A percentile compares a stretch with the other conserved stretches of the same genome.
These are phyloP conservation scores for Sordaria brevicollis DNA, from an alignment of 495 filamentous ascomycete species.

Conservation along the genomic window DNA sequence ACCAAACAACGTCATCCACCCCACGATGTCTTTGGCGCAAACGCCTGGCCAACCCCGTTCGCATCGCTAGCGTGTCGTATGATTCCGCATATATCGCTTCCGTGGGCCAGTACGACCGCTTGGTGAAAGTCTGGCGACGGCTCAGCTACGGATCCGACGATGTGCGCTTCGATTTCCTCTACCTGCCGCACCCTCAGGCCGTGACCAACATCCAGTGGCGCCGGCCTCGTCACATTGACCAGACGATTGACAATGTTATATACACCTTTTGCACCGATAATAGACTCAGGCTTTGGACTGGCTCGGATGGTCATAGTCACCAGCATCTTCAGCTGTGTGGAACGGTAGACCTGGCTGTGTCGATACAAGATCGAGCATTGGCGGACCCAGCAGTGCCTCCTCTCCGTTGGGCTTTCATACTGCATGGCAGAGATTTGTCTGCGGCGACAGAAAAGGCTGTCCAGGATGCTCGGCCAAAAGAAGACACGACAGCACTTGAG, in stretches of 20 bases:
- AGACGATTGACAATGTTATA: constrained; percentile 79
- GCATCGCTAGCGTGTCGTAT: constrained; percentile 72
- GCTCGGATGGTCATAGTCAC: constrained; percentile 60
- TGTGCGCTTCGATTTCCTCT: constrained; percentile 81
- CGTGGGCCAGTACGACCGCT: constrained; percentile 64
- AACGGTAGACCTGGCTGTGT: constrained; percentile 64
- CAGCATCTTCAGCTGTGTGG: constrained; percentile 72
- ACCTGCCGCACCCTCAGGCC: constrained; percentile 71
- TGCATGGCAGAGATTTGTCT: constrained; percentile 75
- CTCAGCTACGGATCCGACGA: constrained; percentile 76
- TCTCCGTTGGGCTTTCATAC: constrained; percentile 66
- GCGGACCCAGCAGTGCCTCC: constrained; percentile 5
- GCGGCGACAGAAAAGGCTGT: constrained; percentile 68
- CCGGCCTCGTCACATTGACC: constrained; percentile 59
- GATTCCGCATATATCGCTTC: constrained; percentile 80
- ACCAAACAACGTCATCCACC: constrained; percentile 41
- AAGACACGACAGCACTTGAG: constrained; percentile 59
- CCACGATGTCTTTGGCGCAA: constrained; percentile 60
- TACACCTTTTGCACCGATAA: constrained; percentile 87
- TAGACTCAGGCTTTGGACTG: constrained; percentile 73
- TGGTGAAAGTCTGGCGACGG: constrained; percentile 89
- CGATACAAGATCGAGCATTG: constrained; percentile 53
- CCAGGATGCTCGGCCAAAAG: constrained; percentile 36
- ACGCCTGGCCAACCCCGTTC: constrained; percentile 58
- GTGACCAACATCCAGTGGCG: constrained; percentile 85